phyloP scores from a whole-genome alignment of 768 basidiomycete genomes.

The Inosperma sp. region DNA sequence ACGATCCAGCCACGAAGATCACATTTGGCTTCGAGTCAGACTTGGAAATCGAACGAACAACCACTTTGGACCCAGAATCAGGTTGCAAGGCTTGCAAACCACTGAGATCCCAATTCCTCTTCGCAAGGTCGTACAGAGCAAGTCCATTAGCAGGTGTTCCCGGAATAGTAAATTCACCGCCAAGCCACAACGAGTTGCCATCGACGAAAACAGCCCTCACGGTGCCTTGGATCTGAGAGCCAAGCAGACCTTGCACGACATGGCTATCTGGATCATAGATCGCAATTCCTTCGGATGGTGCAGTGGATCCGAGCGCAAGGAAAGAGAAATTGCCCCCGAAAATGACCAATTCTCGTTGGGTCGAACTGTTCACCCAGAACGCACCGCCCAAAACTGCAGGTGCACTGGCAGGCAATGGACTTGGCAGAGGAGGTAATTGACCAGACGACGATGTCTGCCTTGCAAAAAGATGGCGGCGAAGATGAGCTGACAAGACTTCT shows the following conservation, averaged over 20 bases:
- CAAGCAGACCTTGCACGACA: constrained; percentile 50
- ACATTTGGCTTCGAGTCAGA: constrained; percentile 55
- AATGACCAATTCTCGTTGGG: constrained; percentile 60
- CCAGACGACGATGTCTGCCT: constrained; percentile 45
- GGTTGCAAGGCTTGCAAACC: constrained; percentile 59
- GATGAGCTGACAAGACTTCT: constrained; percentile 40
- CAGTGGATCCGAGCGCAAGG: constrained; percentile 34
- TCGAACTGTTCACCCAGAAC: constrained; percentile 84
- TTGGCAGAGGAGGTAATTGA: constrained; percentile 49
- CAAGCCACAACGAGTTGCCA: constrained; percentile 68
- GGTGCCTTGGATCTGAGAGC: constrained; percentile 64
- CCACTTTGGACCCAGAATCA: constrained; percentile 46
- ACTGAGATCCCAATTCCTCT: constrained; percentile 56
- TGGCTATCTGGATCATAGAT: constrained; percentile 60
- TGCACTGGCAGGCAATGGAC: constrained; percentile 51
- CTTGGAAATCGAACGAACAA: constrained; percentile 67
- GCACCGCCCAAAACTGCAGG: constrained; percentile 82
- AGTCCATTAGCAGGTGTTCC: constrained; percentile 62
- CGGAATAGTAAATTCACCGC: constrained; percentile 72
- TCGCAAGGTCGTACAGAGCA: constrained; percentile 72
- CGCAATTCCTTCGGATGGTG: constrained; percentile 52
- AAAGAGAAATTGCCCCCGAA: constrained; percentile 90
- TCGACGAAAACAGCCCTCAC: constrained; percentile 75
- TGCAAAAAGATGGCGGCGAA: constrained; percentile 40
- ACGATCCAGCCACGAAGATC: constrained; percentile 85